A percentile compares a stretch with the other conserved stretches of the same genome.
Conservation (phyloP, 768 basidiomycete genomes). For the Inosperma sp. region DNA sequence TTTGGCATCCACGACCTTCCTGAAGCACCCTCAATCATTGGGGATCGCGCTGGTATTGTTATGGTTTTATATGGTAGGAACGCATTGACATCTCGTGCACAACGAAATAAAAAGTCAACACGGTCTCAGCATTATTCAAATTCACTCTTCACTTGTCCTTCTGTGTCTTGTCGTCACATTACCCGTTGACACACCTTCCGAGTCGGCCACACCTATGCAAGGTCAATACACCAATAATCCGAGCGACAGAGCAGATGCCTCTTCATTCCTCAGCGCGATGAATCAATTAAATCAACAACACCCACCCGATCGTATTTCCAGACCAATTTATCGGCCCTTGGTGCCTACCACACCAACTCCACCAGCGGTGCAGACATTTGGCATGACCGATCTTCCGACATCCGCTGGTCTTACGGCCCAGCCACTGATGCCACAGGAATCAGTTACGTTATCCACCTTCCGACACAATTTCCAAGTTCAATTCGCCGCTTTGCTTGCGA, state of each 20-base stretch:
- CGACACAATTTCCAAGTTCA: not conserved
- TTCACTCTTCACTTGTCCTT: too few relatives aligned
- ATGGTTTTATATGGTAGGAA: conserved; percentile 8
- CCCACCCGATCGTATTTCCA: not conserved
- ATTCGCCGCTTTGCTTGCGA: not conserved
- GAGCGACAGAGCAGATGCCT: not conserved
- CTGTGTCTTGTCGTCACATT: too few relatives aligned
- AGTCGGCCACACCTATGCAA: too few relatives aligned
- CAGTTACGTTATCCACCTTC: not conserved
- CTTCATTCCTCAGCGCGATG: not conserved
- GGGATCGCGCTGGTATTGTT: not conserved
- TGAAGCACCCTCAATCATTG: too few relatives aligned
- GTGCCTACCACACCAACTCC: too few relatives aligned
- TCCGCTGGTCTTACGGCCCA: too few relatives aligned
- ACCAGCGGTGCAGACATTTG: too few relatives aligned
- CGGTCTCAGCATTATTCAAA: not conserved
- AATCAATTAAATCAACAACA: not conserved
- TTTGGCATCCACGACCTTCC: too few relatives aligned
- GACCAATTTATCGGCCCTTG: not conserved
- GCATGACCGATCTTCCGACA: too few relatives aligned
- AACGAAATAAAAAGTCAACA: not conserved
- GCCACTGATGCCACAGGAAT: too few relatives aligned
- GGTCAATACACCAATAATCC: not conserved
- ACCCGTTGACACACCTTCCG: not conserved
- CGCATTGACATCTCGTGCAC: conserved; percentile 11